Base-by-base conservation (phyloP, 345 rosid genomes). In the Lepidium africanum region DNA sequence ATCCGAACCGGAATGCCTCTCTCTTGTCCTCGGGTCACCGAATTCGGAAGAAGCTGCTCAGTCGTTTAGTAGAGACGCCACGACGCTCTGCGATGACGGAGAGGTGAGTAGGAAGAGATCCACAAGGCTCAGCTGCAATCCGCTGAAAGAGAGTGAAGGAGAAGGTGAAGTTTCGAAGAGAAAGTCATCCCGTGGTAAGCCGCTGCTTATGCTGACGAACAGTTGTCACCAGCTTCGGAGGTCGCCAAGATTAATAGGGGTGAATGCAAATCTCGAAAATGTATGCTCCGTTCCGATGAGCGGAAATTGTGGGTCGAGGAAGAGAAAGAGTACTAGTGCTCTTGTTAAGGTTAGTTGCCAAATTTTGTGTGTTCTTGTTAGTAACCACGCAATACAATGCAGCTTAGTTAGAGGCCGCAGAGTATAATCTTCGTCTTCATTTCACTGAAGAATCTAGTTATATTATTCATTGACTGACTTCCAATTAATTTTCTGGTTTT, bases 71-170 rank as follows among this genome's bases (percentile, higher is more conserved):
- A 25, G 10, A 58, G 17, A 57, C 37, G 17, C 27, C 6, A 52
- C 3, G 39, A 60, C 33, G 61, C 21, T 62, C 9, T 17, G 13
- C 7, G 5, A 43, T 15, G 54, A 42, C 47, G 63, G 42, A 53
- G 70, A 39, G 10, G 64, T 25, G 59, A 63, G 35, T 53, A 30
- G n/a, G 25, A 72, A 46, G 66, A 67, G 73, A 56, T 73, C 81
- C 13, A 56, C 76, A 12, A 77, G 59, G 70, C 56, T 59, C 40
- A 16, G 47, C 25, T 36, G n/a, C 7, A n/a, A 8, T 57, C 51
- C 69, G 36, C 39, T 40, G 36, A 36, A 25, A 58, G 66, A 48
- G 21, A 59, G 11, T 10, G 37, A 16, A 9, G 65, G 48, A 51
- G 71, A 40, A 41, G 36, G 39, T 27, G 37, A 42, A 6, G 52